Evolutionary conservation across 2,329 filamentous ascomycete species (phyloP).

Genomic region (Aspergillus ibericus): DNA sequence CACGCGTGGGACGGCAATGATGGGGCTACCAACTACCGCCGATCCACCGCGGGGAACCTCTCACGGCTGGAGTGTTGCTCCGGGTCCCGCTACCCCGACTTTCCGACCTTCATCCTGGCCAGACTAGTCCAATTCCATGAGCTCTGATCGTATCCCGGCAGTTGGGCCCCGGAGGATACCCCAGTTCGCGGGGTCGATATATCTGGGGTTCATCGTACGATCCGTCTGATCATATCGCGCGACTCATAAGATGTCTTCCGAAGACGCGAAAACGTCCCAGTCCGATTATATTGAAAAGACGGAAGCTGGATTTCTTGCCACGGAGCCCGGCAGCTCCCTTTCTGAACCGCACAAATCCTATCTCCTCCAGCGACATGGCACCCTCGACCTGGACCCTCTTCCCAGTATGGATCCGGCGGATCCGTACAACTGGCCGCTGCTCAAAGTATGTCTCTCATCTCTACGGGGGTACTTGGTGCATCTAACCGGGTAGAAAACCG

Average conservation of each 20-base stretch:
- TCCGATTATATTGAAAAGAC: conserved; percentile 4
- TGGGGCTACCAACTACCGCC: neutral
- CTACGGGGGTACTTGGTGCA: too few relatives aligned
- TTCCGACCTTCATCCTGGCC: neutral
- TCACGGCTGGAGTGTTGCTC: too few relatives aligned
- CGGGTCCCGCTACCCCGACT: neutral
- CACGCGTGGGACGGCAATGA: neutral
- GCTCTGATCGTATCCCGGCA: neutral
- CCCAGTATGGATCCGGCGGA: conserved; percentile 14
- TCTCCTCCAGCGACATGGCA: conserved; percentile 6
- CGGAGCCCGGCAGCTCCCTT: neutral
- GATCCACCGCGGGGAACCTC: neutral
- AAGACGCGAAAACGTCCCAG: neutral
- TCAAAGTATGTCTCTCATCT: neutral
- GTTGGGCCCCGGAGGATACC: neutral
- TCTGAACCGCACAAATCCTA: neutral
- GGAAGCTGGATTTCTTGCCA: neutral
- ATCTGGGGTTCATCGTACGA: neutral
- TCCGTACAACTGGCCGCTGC: conserved; percentile 11
- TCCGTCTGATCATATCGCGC: neutral
- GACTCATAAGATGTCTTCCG: neutral
- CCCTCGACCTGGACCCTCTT: conserved; percentile 9
- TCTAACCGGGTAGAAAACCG: conserved; percentile 19
- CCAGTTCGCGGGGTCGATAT: neutral
- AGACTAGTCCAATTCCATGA: neutral